Evolutionary conservation across 2,329 filamentous ascomycete genomes (phyloP), one percentile per base, ranked within the genome.

Genomic region (Curvularia spicifera): DNA sequence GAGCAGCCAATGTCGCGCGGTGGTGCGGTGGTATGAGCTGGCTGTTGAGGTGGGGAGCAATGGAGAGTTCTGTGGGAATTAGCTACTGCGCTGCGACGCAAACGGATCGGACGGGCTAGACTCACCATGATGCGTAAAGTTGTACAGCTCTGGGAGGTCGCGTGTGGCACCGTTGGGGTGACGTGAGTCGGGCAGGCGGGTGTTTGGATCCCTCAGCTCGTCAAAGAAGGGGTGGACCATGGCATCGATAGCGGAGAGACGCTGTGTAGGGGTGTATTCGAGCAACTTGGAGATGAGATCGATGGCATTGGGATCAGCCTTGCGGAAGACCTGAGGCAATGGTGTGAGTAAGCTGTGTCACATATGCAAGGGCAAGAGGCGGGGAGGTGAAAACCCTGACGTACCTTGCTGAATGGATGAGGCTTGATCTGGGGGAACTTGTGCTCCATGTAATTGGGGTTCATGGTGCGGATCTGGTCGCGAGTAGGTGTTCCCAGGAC

Each of bases 351-450:
- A 45, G 2, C 33, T 8, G 29, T 13, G 20, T n/a, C 35, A 43
- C 20, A 39, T n/a, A 15, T 37, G 28, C n/a, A 26, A 29, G 24
- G 20, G 13, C 31, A 28, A 15, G 10, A 9, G 9, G 44, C 1
- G 31, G 31, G 33, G 31, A 15, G 43, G 12, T 8, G 18, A 31
- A 46, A 15, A 13, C 18, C 10, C 26, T 3, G n/a, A 72, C 66
- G 69, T 73, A 88, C 86, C 86, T 98, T 98, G 82, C 91, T 96
- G 84, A 99, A 99, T 28, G 95, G 95, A 75, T 99, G 95, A 57
- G 95, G 95, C 84, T 99, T 99, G 83, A 99, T 99, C 80, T 99
- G 95, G 47, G 95, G 95, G 80, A 99, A 99, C 83, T 98, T 98
- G 83, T 99, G 95, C 82, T 99, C 95, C 95, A 99, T 99, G 81